These are phyloP conservation scores for Zhuliangozyma parablackwelliae DNA, from an alignment of 1,139 yeast species.

Conservation along the genomic window DNA sequence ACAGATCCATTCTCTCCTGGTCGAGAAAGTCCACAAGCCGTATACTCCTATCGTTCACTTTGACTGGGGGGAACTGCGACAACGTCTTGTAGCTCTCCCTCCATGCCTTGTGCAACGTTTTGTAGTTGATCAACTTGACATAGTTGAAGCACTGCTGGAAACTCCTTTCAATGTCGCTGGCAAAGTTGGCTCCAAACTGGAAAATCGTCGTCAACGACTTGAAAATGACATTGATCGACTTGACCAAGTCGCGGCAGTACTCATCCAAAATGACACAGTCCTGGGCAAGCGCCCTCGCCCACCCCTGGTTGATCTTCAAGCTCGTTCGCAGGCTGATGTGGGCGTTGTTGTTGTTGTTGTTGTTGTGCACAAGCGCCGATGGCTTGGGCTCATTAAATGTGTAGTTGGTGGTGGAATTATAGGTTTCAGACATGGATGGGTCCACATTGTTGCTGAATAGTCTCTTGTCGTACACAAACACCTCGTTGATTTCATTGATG, in stretches of 20 bases:
- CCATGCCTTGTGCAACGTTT: constrained; percentile 52
- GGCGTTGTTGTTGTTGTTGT: constrained; percentile 1
- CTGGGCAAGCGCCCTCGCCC: constrained; percentile 24
- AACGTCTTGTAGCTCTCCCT: constrained; percentile 34
- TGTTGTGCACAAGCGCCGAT: constrained; percentile 4
- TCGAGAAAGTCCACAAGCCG: constrained; percentile 23
- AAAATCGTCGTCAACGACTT: constrained; percentile 52
- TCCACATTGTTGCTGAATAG: constrained; percentile 29
- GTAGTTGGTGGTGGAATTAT: background rate
- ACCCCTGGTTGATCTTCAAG: constrained; percentile 21
- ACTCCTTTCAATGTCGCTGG: constrained; percentile 47
- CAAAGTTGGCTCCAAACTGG: constrained; percentile 54
- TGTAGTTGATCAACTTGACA: constrained; percentile 41
- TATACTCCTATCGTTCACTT: constrained; percentile 11
- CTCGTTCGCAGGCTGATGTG: constrained; percentile 18
- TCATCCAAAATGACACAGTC: constrained; percentile 19
- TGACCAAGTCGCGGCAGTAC: constrained; percentile 16
- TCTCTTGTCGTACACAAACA: constrained; percentile 59
- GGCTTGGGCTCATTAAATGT: constrained; percentile 3
- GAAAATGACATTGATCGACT: constrained; percentile 39
- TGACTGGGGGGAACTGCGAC: constrained; percentile 28
- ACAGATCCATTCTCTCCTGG: constrained; percentile 17
- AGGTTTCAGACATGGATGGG: constrained; percentile 2
- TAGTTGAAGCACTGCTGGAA: constrained; percentile 48
- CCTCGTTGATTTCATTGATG: constrained; percentile 43